Percentiles rank a stretch among this genome's conserved stretches.
These are phyloP conservation scores for Ophiostoma australiae DNA, from an alignment of 2,329 filamentous ascomycete genomes.

Conservation along the genomic window DNA sequence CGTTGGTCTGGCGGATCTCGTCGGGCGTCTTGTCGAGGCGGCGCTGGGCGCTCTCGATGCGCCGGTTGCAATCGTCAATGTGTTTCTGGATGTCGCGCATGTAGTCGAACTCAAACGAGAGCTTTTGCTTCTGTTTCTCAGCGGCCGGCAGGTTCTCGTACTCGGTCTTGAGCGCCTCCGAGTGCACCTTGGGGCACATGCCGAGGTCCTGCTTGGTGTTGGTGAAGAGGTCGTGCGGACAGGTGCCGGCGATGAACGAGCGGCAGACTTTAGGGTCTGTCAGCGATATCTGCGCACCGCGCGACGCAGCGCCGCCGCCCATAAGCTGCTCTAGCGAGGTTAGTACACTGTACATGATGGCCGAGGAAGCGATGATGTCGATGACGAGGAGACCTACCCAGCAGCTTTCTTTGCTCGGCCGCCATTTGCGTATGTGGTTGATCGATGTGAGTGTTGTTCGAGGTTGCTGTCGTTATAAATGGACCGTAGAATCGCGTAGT, in stretches of 20 bases:
- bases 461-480: neutral
- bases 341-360: neutral
- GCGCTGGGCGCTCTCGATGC: conserved; percentile 85
- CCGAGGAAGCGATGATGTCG: conserved; percentile 8
- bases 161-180: conserved; percentile 80
- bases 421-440: conserved; percentile 59
- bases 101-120: conserved; percentile 95
- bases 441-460: neutral
- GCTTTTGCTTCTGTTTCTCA: conserved; percentile 69
- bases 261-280: conserved; percentile 92
- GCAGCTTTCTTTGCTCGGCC: conserved; percentile 95
- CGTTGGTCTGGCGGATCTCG: conserved; percentile 92
- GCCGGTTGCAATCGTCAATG: conserved; percentile 91
- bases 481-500: neutral
- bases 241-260: conserved; percentile 88
- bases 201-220: conserved; percentile 98
- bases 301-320: conserved; percentile 67
- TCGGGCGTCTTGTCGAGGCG: conserved; percentile 95
- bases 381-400: conserved; percentile 48
- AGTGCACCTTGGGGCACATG: conserved; percentile 81
- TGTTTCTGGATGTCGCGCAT: conserved; percentile 93
- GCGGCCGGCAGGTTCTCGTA: conserved; percentile 69
- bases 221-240: conserved; percentile 97
- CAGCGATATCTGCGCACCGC: conserved; percentile 76
- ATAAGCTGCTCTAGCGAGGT: conserved; percentile 73